Conservation (phyloP, 129 eudicot species). For the Rutidosis leptorrhynchoides region DNA sequence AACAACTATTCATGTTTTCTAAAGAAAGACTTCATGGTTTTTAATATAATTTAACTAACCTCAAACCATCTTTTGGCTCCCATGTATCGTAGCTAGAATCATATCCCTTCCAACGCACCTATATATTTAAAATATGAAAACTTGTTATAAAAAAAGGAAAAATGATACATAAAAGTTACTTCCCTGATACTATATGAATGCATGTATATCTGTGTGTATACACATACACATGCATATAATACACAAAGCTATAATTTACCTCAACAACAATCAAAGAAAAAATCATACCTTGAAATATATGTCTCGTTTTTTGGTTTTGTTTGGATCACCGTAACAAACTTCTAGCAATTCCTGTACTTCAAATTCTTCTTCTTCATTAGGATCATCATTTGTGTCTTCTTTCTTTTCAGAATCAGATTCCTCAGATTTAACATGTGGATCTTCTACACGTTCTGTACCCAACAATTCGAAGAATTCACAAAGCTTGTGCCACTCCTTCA, state of each 20-base stretch:
- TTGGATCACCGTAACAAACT: conserved; percentile 54
- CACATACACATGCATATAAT: background rate
- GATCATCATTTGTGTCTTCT: conserved; percentile 24
- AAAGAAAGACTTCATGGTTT: background rate
- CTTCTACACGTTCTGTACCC: conserved; percentile 29
- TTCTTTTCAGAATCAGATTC: conserved; percentile 27
- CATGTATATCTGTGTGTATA: background rate
- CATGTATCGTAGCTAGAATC: conserved; percentile 69
- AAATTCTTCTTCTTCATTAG: conserved; percentile 34
- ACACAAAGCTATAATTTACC: background rate
- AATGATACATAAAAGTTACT: background rate
- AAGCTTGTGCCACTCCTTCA: conserved; percentile 49
- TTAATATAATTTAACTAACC: conserved; percentile 32
- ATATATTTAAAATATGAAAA: conserved; percentile 9
- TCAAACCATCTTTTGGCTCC: conserved; percentile 67
- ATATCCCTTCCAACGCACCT: conserved; percentile 88
- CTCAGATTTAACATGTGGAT: conserved; percentile 24
- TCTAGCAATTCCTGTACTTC: conserved; percentile 40
- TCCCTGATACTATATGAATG: background rate
- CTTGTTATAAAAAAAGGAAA: background rate
- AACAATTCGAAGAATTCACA: conserved; percentile 32
- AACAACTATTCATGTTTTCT: background rate
- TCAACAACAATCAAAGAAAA: background rate
- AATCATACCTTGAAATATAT: conserved; percentile 45
- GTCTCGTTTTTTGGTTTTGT: conserved; percentile 17